phyloP scores from a whole-genome alignment of 805 yeast genomes.

The Saturnispora sanitii region DNA sequence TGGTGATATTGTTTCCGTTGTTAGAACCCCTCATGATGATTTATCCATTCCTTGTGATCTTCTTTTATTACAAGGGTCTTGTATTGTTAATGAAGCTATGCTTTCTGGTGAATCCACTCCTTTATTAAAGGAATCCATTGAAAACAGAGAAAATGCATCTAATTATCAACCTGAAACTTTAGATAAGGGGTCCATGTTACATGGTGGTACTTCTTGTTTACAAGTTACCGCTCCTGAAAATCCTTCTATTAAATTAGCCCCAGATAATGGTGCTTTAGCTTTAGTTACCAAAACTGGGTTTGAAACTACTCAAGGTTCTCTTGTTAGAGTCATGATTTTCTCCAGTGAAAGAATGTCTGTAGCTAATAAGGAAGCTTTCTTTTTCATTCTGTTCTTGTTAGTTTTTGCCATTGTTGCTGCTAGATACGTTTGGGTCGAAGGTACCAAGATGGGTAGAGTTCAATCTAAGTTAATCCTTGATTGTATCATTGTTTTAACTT shows the following conservation, averaged over 20 bases:
- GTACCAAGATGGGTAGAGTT: constrained; percentile 89
- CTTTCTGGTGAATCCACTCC: constrained; percentile 98
- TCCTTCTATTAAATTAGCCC: constrained; percentile 48
- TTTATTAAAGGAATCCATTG: constrained; percentile 81
- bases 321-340: constrained; percentile 95
- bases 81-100: constrained; percentile 98
- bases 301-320: constrained; percentile 95
- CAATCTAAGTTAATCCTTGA: constrained; percentile 90
- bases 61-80: constrained; percentile 76
- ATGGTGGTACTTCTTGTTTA: constrained; percentile 93
- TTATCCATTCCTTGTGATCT: constrained; percentile 92
- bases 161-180: constrained; percentile 63
- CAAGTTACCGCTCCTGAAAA: constrained; percentile 72
- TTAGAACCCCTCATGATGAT: constrained; percentile 77
- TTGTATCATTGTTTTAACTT: constrained; percentile 90
- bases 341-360: constrained; percentile 94
- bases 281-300: constrained; percentile 91
- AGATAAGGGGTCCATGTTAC: constrained; percentile 81
- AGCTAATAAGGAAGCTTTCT: constrained; percentile 88
- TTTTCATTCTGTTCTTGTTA: constrained; percentile 81
- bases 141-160: constrained; percentile 68
- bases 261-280: constrained; percentile 90
- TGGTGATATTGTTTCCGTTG: constrained; percentile 80
- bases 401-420: constrained; percentile 91
- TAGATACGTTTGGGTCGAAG: constrained; percentile 98